A percentile compares a stretch with the other conserved stretches of the same genome.
Evolutionary conservation across 2,329 filamentous ascomycete genomes (phyloP).

Genomic region (Pyrenochaeta sp.): DNA sequence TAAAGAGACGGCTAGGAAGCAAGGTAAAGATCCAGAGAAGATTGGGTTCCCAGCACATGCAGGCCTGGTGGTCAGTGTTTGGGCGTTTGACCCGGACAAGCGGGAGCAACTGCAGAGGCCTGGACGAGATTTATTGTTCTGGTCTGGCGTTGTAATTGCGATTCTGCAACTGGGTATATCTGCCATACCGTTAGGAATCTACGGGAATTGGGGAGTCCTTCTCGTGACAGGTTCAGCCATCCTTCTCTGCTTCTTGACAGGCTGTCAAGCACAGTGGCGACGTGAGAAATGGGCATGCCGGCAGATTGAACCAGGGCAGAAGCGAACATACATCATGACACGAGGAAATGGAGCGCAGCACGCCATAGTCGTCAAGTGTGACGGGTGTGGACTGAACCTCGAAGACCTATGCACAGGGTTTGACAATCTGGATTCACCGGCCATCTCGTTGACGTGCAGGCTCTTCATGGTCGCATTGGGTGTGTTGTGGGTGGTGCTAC

Average conservation of each 20-base stretch:
- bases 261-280: slow-evolving; percentile 17
- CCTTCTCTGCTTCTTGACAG: slow-evolving; percentile 12
- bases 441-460: slow-evolving; percentile 10
- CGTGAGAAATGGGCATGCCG: slow-evolving; percentile 23
- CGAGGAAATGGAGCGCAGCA: slow-evolving; percentile 26
- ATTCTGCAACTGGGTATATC: slow-evolving; percentile 19
- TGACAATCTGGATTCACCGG: slow-evolving; percentile 15
- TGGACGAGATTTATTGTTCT: slow-evolving; percentile 3
- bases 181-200: slow-evolving; percentile 15
- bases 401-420: slow-evolving; percentile 23
- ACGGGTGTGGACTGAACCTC: slow-evolving; percentile 18
- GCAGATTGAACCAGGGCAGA: slow-evolving; percentile 3
- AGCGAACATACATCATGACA: slow-evolving; percentile 18
- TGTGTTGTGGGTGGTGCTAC: slow-evolving; percentile 22
- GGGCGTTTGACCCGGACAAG: slow-evolving; percentile 1
- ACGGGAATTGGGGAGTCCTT: slow-evolving; percentile 23
- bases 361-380: slow-evolving; percentile 17
- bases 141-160: slow-evolving; percentile 12
- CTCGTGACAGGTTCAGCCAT: slow-evolving; percentile 15
- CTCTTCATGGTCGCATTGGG: slow-evolving; percentile 10
- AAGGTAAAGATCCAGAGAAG: neutral
- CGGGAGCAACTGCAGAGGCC: neutral
- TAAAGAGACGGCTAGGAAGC: neutral
- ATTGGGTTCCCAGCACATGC: slow-evolving; percentile 3
- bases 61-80: slow-evolving; percentile 3